Percentiles rank a stretch among this genome's conserved stretches.
These are phyloP conservation scores for Blastobotrys aristatus DNA, from an alignment of 1,139 yeast genomes.

Conservation along the genomic window DNA sequence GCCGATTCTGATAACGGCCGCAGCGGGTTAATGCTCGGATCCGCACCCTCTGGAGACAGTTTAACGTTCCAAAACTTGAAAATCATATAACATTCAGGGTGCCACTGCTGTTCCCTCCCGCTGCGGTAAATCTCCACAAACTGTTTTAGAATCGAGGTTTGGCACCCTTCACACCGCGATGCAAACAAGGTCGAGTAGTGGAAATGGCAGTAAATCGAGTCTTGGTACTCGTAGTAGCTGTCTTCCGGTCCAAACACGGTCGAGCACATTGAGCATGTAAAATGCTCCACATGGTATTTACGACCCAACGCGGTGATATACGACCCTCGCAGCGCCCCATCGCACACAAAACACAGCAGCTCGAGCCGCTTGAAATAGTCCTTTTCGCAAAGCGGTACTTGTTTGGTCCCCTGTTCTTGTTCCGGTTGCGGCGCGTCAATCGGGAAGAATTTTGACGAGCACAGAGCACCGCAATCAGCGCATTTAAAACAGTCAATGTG, in stretches of 20 bases:
- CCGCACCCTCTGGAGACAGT: slow-evolving; percentile 32
- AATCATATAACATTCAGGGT: slow-evolving; percentile 98
- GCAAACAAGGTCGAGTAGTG: slow-evolving; percentile 86
- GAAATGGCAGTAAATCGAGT: slow-evolving; percentile 79
- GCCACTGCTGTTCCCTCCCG: slow-evolving; percentile 97
- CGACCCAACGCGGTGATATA: slow-evolving; percentile 91
- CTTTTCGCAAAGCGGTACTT: slow-evolving; percentile 84
- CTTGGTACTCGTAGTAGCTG: slow-evolving; percentile 85
- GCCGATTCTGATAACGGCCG: slow-evolving; percentile 22
- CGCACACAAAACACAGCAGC: slow-evolving; percentile 77
- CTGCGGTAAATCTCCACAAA: slow-evolving; percentile 90
- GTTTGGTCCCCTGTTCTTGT: slow-evolving; percentile 35
- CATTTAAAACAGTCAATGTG: slow-evolving; percentile 89
- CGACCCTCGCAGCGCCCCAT: slow-evolving; percentile 82
- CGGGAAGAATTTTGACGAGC: slow-evolving; percentile 71
- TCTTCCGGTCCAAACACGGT: slow-evolving; percentile 89
- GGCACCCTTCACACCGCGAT: slow-evolving; percentile 89
- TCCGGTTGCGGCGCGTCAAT: slow-evolving; percentile 33
- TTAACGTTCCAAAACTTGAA: slow-evolving; percentile 95
- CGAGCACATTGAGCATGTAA: slow-evolving; percentile 84
- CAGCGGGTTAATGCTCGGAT: slow-evolving; percentile 21
- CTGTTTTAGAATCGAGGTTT: slow-evolving; percentile 85
- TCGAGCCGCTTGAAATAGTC: slow-evolving; percentile 85
- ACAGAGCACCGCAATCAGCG: slow-evolving; percentile 69
- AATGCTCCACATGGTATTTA: slow-evolving; percentile 92